Evolutionary conservation across 768 basidiomycete genomes (phyloP).

Genomic region (Termitomyces sp.): DNA sequence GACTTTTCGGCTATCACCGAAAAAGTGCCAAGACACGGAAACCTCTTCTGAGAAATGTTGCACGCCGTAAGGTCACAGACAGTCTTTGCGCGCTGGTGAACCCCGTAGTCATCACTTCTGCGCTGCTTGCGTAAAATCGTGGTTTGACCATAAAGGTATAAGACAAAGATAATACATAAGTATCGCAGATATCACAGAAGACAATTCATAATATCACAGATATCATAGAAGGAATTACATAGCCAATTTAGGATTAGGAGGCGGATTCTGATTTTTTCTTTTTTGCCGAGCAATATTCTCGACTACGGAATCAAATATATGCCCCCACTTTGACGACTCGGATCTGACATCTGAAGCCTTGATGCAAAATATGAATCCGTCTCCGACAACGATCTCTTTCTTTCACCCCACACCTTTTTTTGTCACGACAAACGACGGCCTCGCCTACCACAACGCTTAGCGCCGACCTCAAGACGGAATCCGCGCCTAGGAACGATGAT

Average conservation of each 20-base stretch:
- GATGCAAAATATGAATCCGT: neutral
- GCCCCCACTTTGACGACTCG: neutral
- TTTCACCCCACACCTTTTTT: neutral
- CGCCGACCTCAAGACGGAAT: neutral
- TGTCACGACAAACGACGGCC: neutral
- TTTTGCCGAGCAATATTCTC: neutral
- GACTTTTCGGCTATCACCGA: conserved; percentile 15
- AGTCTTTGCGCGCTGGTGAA: neutral
- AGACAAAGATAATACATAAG: neutral
- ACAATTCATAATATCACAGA: too few species aligned
- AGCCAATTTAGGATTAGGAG: neutral
- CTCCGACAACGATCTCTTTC: neutral
- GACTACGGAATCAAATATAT: neutral
- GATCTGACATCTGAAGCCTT: neutral
- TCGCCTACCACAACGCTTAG: neutral
- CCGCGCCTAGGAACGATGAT: conserved; percentile 1
- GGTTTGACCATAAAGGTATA: neutral
- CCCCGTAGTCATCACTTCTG: neutral
- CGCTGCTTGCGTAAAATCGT: neutral
- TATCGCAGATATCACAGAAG: neutral
- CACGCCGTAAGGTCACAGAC: neutral
- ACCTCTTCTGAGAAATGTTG: neutral
- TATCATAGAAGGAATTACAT: neutral
- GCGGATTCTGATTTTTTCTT: neutral
- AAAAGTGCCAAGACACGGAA: neutral